Evolutionary conservation across 2,329 filamentous ascomycete genomes (phyloP).

Genomic region (Aspergillus tubingensis): DNA sequence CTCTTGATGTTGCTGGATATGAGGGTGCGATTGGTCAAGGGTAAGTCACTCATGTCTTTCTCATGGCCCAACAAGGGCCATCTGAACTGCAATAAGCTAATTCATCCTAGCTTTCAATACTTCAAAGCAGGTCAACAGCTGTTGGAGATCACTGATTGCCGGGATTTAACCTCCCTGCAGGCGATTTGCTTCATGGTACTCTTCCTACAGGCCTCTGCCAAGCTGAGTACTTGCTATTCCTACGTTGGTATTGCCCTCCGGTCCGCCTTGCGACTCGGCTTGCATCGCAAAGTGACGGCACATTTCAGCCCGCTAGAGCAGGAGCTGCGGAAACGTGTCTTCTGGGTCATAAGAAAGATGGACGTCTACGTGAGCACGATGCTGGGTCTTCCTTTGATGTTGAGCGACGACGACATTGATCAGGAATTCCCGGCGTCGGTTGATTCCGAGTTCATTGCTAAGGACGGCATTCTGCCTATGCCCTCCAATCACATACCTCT

Average conservation of each 20-base stretch:
- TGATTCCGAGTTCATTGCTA: constrained; percentile 51
- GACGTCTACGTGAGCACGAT: constrained; percentile 54
- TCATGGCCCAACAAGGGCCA: not conserved
- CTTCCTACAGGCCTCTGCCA: constrained; percentile 77
- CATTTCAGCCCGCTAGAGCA: constrained; percentile 71
- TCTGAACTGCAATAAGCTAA: not conserved
- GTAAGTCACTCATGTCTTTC: constrained; percentile 38
- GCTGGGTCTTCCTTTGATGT: constrained; percentile 51
- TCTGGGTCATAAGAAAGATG: constrained; percentile 54
- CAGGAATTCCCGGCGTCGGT: constrained; percentile 50
- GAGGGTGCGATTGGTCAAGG: constrained; percentile 57
- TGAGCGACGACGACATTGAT: constrained; percentile 54
- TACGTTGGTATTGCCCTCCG: constrained; percentile 77
- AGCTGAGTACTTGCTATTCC: constrained; percentile 76
- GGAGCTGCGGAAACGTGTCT: constrained; percentile 69
- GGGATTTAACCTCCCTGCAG: constrained; percentile 73
- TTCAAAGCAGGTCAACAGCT: constrained; percentile 68
- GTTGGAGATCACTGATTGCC: constrained; percentile 63
- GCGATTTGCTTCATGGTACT: constrained; percentile 77
- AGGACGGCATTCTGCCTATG: constrained; percentile 53
- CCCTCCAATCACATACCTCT: constrained; percentile 57
- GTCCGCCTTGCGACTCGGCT: constrained; percentile 73
- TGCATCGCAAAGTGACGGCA: constrained; percentile 72
- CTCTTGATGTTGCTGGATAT: constrained; percentile 50
- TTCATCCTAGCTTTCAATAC: constrained; percentile 65